Evolutionary conservation across 2,329 filamentous ascomycete genomes (phyloP), one percentile per base, ranked within the genome.

Genomic region (Epichloe coenophiala): DNA sequence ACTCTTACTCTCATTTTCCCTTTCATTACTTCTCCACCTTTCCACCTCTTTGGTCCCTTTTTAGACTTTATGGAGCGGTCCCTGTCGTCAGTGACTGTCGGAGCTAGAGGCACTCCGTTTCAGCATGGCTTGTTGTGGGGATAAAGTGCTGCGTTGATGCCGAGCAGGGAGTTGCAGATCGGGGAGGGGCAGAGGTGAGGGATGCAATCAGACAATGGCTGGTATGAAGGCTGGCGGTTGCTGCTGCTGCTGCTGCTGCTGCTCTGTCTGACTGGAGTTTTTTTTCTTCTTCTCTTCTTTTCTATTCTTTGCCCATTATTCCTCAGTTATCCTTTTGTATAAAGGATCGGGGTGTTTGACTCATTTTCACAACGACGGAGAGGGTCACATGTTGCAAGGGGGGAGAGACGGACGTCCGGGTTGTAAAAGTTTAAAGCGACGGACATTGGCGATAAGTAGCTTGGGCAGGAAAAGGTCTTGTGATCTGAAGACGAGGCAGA

Each of bases 371-470:
- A n/a, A 21, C 9, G 38, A 38, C 36, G 8, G 23, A 42, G 27
- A 41, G 9, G 17, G 23, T 38, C 27, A 31, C 15, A 13, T 42
- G 47, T 42, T 27, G 38, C 31, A n/a, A 35, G 36, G 37, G 39
- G 39, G 17, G 19, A 13, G 19, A 7, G 19, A 13, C n/a, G 39
- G 39, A 48, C 15, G 23, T 39, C 11, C 19, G 47, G 38, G 38
- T 21, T 48, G 47, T 48, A 12, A 17, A 27, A 48, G n/a, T 48
- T 49, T 19, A 17, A 31, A 49, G 47, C 47, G 40, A 44, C 3
- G 27, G 13, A 38, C 47, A 49, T 49, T 38, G 39, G 47, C 43
- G 47, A 49, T 44, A 38, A 33, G 47, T 49, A 44, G 47, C 36
- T 44, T 44, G 39, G 40, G 15, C n/a, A 17, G 17, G 17, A 17